Evolutionary conservation across 1,284 basidiomycete species (phyloP), one percentile per base, ranked within the genome.

Genomic region (Cystobasidium sp.): DNA sequence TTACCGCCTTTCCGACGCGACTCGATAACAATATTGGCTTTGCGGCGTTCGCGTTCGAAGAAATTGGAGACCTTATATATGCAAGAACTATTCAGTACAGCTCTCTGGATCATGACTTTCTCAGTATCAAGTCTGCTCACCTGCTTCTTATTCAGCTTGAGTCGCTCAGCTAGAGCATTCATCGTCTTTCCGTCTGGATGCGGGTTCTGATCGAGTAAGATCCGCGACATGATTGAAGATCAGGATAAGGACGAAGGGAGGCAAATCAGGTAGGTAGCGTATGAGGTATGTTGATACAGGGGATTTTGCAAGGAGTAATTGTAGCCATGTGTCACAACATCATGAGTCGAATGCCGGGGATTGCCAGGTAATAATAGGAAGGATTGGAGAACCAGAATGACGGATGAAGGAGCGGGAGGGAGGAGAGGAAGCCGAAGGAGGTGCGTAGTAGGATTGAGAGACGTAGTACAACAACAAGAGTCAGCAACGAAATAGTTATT

Each of bases 131-230:
- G 24, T 55, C 12, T n/a, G 20, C 69, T 64, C 37, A 72, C 69
- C 69, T 72, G 69, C 69, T 72, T 72, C 69, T 72, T 72, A 39
- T 72, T 72, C 43, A 72, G 49, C 4, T 61, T 31, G n/a, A 72
- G 62, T 63, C 58, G 46, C 51, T 65, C 52, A 41, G 70, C 70
- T 41, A 73, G 41, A 37, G 62, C 63, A 47, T 47, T 31, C 70
- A 73, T 73, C 20, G 55, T 56, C 70, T 66, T 73, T 24, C 70
- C 70, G 46, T 73, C 70, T 44, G 70, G 70, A 46, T 73, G 70
- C 14, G 70, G 70, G 24, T 73, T 59, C 70, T 73, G 53, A 37
- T 41, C 31, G 31, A 31, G 31, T 31, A 31, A 31, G 31, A 5
- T 31, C 31, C 31, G 56, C 18, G 64, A 53, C n/a, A 43, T 51